These are phyloP conservation scores for Lolium multiflorum DNA, from an alignment of 176 grass and related monocot species.

Conservation along the genomic window DNA sequence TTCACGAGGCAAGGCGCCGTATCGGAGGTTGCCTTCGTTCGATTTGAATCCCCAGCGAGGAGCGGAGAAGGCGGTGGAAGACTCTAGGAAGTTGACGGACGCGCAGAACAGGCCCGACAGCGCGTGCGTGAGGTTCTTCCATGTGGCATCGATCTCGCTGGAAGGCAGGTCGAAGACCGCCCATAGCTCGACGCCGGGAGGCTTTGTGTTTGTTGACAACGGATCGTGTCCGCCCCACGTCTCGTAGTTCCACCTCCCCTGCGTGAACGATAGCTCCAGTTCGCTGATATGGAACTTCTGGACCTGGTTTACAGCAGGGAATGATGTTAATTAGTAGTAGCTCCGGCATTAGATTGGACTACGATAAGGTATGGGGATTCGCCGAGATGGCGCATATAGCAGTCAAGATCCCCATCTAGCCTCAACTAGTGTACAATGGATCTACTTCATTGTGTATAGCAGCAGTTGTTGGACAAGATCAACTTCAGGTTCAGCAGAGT, in stretches of 20 bases:
- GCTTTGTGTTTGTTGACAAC: constrained; percentile 81
- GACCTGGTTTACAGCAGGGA: constrained; percentile 62
- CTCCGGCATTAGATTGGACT: background rate
- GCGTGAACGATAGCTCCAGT: constrained; percentile 94
- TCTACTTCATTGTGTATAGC: background rate
- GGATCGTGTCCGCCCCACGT: constrained; percentile 95
- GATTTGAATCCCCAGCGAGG: constrained; percentile 77
- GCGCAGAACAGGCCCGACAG: constrained; percentile 96
- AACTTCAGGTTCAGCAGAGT: background rate
- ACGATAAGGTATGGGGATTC: background rate
- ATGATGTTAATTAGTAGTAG: constrained; percentile 45
- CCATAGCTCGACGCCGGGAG: constrained; percentile 96
- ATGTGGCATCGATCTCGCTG: constrained; percentile 75
- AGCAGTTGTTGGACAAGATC: background rate
- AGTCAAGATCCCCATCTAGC: constrained; percentile 13
- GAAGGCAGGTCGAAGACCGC: constrained; percentile 73
- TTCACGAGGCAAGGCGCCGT: constrained; percentile 93
- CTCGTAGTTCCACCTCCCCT: constrained; percentile 96
- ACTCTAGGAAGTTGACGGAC: constrained; percentile 94
- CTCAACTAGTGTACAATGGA: background rate
- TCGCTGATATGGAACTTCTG: constrained; percentile 85
- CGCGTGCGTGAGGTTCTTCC: constrained; percentile 91
- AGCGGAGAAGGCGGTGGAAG: constrained; percentile 77
- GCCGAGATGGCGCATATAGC: background rate
- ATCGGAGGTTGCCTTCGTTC: constrained; percentile 74